Percentiles rank a stretch among this genome's conserved stretches.
Conservation (phyloP, 2,329 filamentous ascomycete genomes). For the Orbilia blumenaviensis region DNA sequence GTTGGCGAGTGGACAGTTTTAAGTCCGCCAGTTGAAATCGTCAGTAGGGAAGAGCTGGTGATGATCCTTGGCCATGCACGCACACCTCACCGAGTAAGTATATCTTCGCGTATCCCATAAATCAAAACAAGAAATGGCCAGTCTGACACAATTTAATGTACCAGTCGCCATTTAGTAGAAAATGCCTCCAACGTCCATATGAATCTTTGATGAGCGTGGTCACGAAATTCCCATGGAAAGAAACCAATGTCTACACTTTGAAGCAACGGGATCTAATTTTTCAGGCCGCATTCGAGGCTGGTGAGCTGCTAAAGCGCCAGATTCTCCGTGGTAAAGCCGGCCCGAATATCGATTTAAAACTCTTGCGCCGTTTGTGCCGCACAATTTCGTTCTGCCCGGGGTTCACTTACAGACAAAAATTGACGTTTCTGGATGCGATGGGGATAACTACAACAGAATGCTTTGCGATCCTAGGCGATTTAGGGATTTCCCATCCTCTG, state of each 20-base stretch:
- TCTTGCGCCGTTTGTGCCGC: conserved; percentile 67
- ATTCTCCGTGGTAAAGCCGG: conserved; percentile 62
- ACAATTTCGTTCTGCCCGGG: conserved; percentile 69
- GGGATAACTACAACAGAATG: conserved; percentile 46
- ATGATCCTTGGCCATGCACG: conserved; percentile 73
- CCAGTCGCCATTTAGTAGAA: conserved; percentile 69
- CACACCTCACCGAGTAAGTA: conserved; percentile 69
- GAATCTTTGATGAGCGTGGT: conserved; percentile 73
- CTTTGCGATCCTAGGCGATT: conserved; percentile 45
- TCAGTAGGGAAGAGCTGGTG: conserved; percentile 71
- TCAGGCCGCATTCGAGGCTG: conserved; percentile 65
- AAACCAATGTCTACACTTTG: conserved; percentile 68
- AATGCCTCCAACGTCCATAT: conserved; percentile 72
- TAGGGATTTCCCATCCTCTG: conserved; percentile 48
- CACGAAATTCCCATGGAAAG: conserved; percentile 72
- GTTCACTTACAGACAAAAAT: conserved; percentile 70
- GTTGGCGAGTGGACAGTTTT: conserved; percentile 58
- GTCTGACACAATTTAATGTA: background rate
- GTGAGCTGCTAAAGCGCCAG: conserved; percentile 63
- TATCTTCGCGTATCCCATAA: background rate
- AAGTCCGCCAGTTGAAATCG: conserved; percentile 64
- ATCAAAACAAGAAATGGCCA: too few species aligned
- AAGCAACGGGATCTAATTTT: conserved; percentile 68
- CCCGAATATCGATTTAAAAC: conserved; percentile 65
- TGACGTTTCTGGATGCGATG: conserved; percentile 49